Evolutionary conservation across 495 filamentous ascomycete genomes (phyloP).

Genomic region (Daldinia decipiens): DNA sequence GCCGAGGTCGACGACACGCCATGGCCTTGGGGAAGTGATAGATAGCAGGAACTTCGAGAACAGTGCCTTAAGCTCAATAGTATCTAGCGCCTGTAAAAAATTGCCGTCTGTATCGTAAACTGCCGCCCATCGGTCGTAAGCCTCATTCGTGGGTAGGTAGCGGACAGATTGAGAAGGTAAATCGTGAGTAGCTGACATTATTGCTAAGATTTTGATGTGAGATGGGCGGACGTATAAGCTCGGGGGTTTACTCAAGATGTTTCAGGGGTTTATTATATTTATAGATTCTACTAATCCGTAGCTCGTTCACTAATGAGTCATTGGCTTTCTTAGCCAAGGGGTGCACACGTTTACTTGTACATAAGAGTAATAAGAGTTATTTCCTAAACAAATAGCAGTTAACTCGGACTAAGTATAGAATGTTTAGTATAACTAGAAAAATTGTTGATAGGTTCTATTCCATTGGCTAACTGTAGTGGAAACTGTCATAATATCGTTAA

Average conservation of each 20-base stretch:
- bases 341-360: neutral
- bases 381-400: no score
- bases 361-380: neutral
- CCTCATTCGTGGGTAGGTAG: slow-evolving; percentile 47
- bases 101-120: slow-evolving; percentile 78
- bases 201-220: neutral
- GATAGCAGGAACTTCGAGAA: slow-evolving; percentile 64
- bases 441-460: neutral
- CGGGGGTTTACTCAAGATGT: neutral
- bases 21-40: slow-evolving; percentile 46
- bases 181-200: slow-evolving; percentile 22
- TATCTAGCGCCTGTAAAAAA: slow-evolving; percentile 76
- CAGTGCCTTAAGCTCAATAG: slow-evolving; percentile 63
- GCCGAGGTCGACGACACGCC: slow-evolving; percentile 67
- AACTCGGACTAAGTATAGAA: neutral
- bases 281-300: neutral
- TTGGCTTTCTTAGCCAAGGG: slow-evolving; percentile 5
- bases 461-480: neutral
- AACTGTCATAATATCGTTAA: neutral
- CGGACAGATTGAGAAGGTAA: slow-evolving; percentile 28
- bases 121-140: slow-evolving; percentile 50
- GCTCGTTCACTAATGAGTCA: slow-evolving; percentile 21
- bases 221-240: neutral
- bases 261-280: neutral
- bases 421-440: neutral